Conservation (phyloP, 2,329 filamentous ascomycete species). For the Nakataea oryzae region DNA sequence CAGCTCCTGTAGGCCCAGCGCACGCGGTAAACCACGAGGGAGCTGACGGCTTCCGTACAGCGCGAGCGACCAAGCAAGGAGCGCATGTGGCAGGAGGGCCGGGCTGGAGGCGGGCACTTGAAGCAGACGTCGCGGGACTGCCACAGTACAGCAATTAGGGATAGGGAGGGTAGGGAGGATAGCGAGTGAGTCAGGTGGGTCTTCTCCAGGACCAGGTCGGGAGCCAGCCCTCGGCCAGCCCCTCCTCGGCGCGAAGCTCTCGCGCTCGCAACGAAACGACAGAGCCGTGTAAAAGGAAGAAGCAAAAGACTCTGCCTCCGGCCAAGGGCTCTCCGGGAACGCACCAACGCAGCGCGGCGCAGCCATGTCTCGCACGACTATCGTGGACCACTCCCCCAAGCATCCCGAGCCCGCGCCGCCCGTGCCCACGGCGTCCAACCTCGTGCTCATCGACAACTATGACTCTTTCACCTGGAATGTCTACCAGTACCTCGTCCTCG, state of each 20-base stretch:
- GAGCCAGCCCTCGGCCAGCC: too few relatives aligned
- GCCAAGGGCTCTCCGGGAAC: background rate
- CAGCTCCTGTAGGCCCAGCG: too few relatives aligned
- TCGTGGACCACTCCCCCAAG: constrained; percentile 75
- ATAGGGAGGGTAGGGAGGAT: too few relatives aligned
- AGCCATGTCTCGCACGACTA: constrained; percentile 16
- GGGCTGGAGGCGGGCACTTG: too few relatives aligned
- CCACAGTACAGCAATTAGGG: too few relatives aligned
- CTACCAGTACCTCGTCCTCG: constrained; percentile 95
- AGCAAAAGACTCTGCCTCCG: background rate
- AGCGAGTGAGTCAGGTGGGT: background rate
- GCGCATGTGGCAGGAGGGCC: too few relatives aligned
- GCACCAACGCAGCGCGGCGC: background rate
- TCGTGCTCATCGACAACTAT: constrained; percentile 97
- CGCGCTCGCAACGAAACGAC: too few relatives aligned
- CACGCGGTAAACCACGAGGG: too few relatives aligned
- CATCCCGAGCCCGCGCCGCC: constrained; percentile 66
- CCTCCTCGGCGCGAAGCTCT: background rate
- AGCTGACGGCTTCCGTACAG: too few relatives aligned
- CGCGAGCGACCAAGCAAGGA: too few relatives aligned
- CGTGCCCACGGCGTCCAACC: constrained; percentile 72
- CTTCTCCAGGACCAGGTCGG: background rate
- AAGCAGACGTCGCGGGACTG: too few relatives aligned
- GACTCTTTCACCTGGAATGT: constrained; percentile 99
- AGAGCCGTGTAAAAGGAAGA: background rate